Evolutionary conservation across 768 basidiomycete genomes (phyloP), one percentile per base, ranked within the genome.

Genomic region (Daedalea quercina): DNA sequence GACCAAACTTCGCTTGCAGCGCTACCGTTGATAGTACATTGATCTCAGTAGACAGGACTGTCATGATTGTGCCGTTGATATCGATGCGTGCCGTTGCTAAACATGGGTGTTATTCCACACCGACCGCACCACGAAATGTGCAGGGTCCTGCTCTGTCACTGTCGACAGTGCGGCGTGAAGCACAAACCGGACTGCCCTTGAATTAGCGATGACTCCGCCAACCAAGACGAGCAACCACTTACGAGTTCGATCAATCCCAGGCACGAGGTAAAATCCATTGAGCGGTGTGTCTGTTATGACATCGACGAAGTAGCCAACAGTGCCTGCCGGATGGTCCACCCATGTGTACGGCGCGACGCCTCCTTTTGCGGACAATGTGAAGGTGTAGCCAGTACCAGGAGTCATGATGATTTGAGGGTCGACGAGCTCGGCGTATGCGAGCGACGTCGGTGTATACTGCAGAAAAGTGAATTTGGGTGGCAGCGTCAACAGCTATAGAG

Each of bases 261-360:
- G 81, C 25, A 81, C 57, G 17, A 82, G 72, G 63, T 75, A 79
- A 62, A 79, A 81, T 1, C 76, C 80, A 51, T 82, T 81, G 15
- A 68, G 64, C 0, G 77, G 76, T 3, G 66, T 22, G 0, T 69
- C 70, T 0, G 73, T 79, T 8, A 54, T 48, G 20, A 58, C 63
- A 54, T 81, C 78, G 34, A 75, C 64, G 60, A 82, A 82, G 41
- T 74, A 66, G n/a, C 9, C 81, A 1, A 81, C 67, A 0, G 78
- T 81, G 17, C 77, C 77, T 0, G 69, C 65, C 0, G 80, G 80
- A 62, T 82, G 80, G 50, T 82, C 81, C 1, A 83, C 66, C 80
- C 80, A 82, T 3, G 80, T 75, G 76, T 78, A 82, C 0, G 74
- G 67, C 0, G 75, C 79, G 3, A 82, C 80, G 0, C 80, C 81